A percentile compares a stretch with the other conserved stretches of the same genome.
Evolutionary conservation across 2,329 filamentous ascomycete genomes (phyloP).

Genomic region (Fusarium veterinarium): DNA sequence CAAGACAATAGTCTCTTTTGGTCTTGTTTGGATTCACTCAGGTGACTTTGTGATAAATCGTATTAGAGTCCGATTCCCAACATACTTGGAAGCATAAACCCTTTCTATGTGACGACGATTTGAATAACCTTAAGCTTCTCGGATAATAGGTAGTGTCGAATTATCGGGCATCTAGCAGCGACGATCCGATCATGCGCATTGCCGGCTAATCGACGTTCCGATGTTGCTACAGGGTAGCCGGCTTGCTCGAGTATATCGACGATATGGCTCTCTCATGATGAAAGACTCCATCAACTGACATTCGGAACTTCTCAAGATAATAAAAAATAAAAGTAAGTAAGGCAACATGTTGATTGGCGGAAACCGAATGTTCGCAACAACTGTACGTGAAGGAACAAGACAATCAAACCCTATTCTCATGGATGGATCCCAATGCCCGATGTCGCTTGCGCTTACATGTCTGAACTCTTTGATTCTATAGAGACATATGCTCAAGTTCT

Average conservation of each 20-base stretch:
- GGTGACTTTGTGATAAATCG: background rate
- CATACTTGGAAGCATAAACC: background rate
- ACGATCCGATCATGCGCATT: background rate
- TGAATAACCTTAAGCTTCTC: background rate
- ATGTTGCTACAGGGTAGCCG: background rate
- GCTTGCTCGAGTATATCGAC: background rate
- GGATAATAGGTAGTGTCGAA: background rate
- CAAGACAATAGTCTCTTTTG: background rate
- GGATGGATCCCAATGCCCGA: background rate
- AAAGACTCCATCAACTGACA: background rate
- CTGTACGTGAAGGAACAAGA: background rate
- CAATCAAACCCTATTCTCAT: background rate
- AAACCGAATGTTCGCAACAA: background rate
- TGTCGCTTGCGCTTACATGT: background rate
- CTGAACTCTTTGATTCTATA: background rate
- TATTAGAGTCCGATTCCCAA: background rate
- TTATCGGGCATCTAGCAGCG: background rate
- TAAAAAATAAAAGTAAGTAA: accelerated
- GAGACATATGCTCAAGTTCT: background rate
- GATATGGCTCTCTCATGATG: background rate
- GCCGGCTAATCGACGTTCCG: background rate
- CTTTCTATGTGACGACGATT: background rate
- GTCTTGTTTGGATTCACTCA: background rate
- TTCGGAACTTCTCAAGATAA: too few relatives aligned
- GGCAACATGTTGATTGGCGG: accelerated